A percentile compares a stretch with the other conserved stretches of the same genome.
Evolutionary conservation across 2,329 filamentous ascomycete species (phyloP).

Genomic region (Diaporthe australafricana): DNA sequence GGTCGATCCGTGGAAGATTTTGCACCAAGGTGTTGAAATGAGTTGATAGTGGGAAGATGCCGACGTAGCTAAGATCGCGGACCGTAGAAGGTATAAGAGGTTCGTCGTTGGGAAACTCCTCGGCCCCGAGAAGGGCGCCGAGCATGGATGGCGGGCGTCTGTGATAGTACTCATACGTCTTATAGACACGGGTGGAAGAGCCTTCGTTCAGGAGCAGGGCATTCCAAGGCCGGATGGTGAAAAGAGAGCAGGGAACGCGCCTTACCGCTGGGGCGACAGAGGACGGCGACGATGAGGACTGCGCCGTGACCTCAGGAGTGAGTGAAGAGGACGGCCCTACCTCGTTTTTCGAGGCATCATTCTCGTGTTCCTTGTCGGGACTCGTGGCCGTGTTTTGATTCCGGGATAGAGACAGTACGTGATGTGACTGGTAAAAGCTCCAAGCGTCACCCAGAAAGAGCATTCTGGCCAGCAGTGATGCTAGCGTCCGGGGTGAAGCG

Average conservation of each 20-base stretch:
- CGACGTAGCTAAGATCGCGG: constrained; percentile 68
- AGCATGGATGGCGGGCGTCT: constrained; percentile 73
- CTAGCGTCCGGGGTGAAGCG: constrained; percentile 72
- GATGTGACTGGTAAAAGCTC: constrained; percentile 72
- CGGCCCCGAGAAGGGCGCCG: constrained; percentile 58
- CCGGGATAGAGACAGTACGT: constrained; percentile 66
- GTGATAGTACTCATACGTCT: constrained; percentile 77
- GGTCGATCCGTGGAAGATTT: constrained; percentile 61
- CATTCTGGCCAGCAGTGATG: constrained; percentile 67
- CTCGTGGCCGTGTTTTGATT: neutral
- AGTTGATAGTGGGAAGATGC: constrained; percentile 74
- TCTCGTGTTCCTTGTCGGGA: neutral
- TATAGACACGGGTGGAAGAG: constrained; percentile 77
- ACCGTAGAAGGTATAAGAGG: constrained; percentile 56
- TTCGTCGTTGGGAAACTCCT: constrained; percentile 51
- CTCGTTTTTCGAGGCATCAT: neutral
- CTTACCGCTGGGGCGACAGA: constrained; percentile 23
- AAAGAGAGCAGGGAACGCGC: constrained; percentile 54
- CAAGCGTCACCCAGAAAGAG: constrained; percentile 69
- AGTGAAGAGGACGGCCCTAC: neutral
- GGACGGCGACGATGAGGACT: neutral
- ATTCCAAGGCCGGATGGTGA: constrained; percentile 73
- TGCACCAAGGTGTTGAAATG: constrained; percentile 66
- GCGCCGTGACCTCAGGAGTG: neutral
- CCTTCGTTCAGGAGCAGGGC: constrained; percentile 79